Conservation (phyloP, 2,329 filamentous ascomycete genomes). For the Fusarium domesticum region DNA sequence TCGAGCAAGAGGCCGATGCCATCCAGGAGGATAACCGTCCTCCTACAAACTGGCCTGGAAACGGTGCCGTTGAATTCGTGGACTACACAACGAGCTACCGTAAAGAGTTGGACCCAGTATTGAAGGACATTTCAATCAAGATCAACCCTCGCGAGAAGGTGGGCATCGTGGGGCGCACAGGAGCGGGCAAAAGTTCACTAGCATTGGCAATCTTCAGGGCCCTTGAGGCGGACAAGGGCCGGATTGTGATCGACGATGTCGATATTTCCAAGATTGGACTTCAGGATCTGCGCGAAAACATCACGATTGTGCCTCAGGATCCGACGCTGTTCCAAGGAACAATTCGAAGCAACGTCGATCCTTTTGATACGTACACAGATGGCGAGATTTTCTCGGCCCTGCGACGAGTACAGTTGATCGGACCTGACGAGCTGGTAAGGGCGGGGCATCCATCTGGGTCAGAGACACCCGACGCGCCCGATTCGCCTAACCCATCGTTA, state of each 20-base stretch:
- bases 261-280: constrained; percentile 87
- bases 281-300: constrained; percentile 86
- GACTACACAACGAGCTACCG: constrained; percentile 88
- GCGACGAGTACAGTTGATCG: constrained; percentile 84
- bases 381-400: constrained; percentile 86
- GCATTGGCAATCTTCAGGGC: constrained; percentile 91
- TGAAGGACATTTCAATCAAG: constrained; percentile 80
- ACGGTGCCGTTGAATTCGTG: constrained; percentile 83
- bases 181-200: constrained; percentile 93
- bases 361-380: constrained; percentile 84
- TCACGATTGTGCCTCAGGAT: constrained; percentile 97
- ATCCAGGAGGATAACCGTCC: constrained; percentile 78
- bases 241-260: constrained; percentile 86
- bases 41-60: constrained; percentile 75
- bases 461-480: constrained; percentile 19
- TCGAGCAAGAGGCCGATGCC: constrained; percentile 85
- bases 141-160: constrained; percentile 87
- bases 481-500: constrained; percentile 32
- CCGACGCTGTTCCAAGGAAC: constrained; percentile 92
- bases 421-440: constrained; percentile 48
- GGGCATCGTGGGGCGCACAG: constrained; percentile 91
- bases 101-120: constrained; percentile 79
- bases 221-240: constrained; percentile 84
- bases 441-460: constrained; percentile 26
- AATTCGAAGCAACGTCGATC: constrained; percentile 87